A percentile compares a stretch with the other conserved stretches of the same genome.
Evolutionary conservation across 2,329 filamentous ascomycete species (phyloP).

Genomic region (Venturia nashicola): DNA sequence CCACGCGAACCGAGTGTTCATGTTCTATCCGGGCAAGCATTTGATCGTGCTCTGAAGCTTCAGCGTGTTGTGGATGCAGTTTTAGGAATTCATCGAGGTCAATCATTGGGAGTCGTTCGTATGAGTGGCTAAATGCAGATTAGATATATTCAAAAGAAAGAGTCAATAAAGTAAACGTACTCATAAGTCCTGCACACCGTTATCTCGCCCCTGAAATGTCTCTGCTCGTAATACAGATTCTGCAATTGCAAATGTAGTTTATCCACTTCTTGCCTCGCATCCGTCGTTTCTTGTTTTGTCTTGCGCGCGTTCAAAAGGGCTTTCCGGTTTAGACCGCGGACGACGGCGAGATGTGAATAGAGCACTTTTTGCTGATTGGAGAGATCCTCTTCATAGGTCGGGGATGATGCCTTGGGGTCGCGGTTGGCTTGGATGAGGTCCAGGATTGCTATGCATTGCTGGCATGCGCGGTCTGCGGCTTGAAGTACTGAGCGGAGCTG

Average conservation of each 20-base stretch:
- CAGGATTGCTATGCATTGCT: constrained; percentile 11
- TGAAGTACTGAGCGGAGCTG: constrained; percentile 7
- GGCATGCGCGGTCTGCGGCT: constrained; percentile 5
- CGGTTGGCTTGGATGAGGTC: constrained; percentile 1
- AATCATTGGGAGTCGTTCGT: constrained; percentile 76
- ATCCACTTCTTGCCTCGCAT: constrained; percentile 84
- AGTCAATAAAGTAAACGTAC: constrained; percentile 38
- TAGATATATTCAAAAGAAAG: constrained; percentile 14
- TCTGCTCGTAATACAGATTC: constrained; percentile 93
- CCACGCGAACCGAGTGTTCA: constrained; percentile 73
- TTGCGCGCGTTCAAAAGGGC: constrained; percentile 71
- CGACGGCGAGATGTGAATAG: constrained; percentile 45
- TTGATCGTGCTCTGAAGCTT: constrained; percentile 62
- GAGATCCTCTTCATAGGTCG: not conserved
- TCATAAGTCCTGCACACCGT: constrained; percentile 82
- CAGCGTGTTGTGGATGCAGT: constrained; percentile 61
- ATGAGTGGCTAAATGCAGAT: constrained; percentile 59
- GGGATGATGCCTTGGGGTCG: not conserved
- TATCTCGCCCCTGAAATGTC: constrained; percentile 83
- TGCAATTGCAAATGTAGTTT: constrained; percentile 83
- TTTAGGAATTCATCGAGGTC: constrained; percentile 69
- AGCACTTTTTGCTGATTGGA: constrained; percentile 5
- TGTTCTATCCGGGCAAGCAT: constrained; percentile 88
- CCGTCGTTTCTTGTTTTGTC: constrained; percentile 76
- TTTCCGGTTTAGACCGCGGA: constrained; percentile 72